Conservation (phyloP, 2,329 filamentous ascomycete species). For the Fusarium avenaceum region DNA sequence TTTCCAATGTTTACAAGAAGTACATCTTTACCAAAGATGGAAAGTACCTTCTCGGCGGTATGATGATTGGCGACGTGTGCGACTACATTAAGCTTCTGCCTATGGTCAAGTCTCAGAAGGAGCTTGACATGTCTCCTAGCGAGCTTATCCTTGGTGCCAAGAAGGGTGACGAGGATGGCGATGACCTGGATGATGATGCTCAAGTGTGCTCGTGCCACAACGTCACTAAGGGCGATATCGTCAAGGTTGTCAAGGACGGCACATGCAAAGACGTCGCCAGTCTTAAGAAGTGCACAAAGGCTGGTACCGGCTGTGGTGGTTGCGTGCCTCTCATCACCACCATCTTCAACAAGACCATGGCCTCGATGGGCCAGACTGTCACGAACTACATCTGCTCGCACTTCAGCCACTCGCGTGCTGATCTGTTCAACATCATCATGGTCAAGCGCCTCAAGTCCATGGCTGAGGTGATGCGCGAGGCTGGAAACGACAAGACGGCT, state of each 20-base stretch:
- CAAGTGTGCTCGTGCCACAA: constrained; percentile 96
- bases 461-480: constrained; percentile 80
- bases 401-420: constrained; percentile 85
- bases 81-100: constrained; percentile 92
- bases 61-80: constrained; percentile 95
- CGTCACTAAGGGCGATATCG: constrained; percentile 86
- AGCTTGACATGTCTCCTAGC: constrained; percentile 80
- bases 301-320: constrained; percentile 89
- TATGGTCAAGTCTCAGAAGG: constrained; percentile 86
- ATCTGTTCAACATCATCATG: constrained; percentile 90
- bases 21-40: constrained; percentile 92
- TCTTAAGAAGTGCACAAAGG: constrained; percentile 91
- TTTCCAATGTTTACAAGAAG: constrained; percentile 91
- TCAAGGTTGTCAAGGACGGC: constrained; percentile 78
- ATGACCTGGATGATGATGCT: constrained; percentile 85
- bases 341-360: constrained; percentile 92
- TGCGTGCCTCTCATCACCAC: constrained; percentile 90
- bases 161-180: constrained; percentile 78
- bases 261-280: constrained; percentile 85
- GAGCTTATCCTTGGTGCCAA: constrained; percentile 86
- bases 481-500: constrained; percentile 78
- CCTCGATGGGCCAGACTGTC: constrained; percentile 86
- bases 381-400: constrained; percentile 89
- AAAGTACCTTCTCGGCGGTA: constrained; percentile 91
- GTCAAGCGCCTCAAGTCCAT: constrained; percentile 83